Conservation (phyloP, 257 asterid species). For the Ehretia macrophylla region DNA sequence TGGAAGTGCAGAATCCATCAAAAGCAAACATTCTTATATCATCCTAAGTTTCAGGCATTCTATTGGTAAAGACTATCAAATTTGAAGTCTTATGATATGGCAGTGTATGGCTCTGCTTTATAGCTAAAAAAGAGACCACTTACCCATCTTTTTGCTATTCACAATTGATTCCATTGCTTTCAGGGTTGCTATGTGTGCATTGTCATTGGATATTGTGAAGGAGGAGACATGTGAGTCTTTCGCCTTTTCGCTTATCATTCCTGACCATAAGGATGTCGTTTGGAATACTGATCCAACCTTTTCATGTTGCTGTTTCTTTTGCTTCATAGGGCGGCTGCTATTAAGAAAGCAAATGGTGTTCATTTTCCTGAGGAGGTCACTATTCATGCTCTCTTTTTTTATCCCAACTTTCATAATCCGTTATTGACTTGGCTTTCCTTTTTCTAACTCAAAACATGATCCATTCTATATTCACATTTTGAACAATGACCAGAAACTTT, state of each 20-base stretch:
- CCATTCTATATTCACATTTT: conserved; percentile 16
- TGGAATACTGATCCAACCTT: conserved; percentile 3
- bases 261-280: conserved; percentile 5
- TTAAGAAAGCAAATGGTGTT: conserved; percentile 76
- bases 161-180: background rate
- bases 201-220: conserved; percentile 96
- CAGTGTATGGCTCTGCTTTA: too few relatives aligned
- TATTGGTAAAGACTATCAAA: too few relatives aligned
- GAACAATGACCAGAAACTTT: conserved; percentile 66
- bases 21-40: too few relatives aligned
- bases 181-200: conserved; percentile 99
- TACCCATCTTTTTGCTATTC: conserved; percentile 2
- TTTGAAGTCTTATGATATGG: too few relatives aligned
- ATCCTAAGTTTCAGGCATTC: too few relatives aligned
- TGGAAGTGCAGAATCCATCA: too few relatives aligned
- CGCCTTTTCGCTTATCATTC: conserved; percentile 3
- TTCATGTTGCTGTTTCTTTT: conserved; percentile 15
- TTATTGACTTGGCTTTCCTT: background rate
- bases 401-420: background rate
- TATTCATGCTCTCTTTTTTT: background rate
- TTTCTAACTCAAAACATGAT: background rate
- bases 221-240: conserved; percentile 91
- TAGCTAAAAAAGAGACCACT: background rate
- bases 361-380: conserved; percentile 91
- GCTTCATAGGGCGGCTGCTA: conserved; percentile 78